Evolutionary conservation across 208 protist species (phyloP).

Genomic region (Crithidia acanthocephali): DNA sequence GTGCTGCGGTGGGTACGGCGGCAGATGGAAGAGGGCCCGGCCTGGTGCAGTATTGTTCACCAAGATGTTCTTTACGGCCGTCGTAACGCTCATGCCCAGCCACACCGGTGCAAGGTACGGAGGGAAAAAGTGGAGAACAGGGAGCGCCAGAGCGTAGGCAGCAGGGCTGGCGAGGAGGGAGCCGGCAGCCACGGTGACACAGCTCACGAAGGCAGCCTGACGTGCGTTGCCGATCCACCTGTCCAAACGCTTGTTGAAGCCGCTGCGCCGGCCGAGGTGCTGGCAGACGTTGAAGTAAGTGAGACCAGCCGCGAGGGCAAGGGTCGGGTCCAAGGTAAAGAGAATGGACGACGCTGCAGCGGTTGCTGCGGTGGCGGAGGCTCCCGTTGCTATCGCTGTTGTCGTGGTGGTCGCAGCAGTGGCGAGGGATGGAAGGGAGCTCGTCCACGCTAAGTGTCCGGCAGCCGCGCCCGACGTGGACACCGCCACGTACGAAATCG

Average conservation of each 20-base stretch:
- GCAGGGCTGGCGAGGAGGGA: conserved; percentile 24
- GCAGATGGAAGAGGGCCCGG: conserved; percentile 51
- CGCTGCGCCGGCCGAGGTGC: conserved; percentile 60
- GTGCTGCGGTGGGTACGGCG: conserved; percentile 64
- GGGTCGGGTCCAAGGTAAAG: conserved; percentile 59
- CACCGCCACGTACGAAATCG: conserved; percentile 19
- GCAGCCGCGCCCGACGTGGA: not conserved
- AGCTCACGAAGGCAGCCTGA: conserved; percentile 21
- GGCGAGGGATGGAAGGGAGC: not conserved
- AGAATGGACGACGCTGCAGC: conserved; percentile 17
- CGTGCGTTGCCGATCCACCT: conserved; percentile 44
- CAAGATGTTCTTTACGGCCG: conserved; percentile 51
- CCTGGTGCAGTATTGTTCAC: conserved; percentile 63
- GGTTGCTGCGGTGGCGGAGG: conserved; percentile 2
- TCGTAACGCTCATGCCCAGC: conserved; percentile 67
- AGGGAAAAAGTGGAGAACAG: conserved; percentile 56
- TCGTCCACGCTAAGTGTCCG: conserved; percentile 10
- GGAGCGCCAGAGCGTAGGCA: conserved; percentile 17
- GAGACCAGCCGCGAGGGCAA: conserved; percentile 56
- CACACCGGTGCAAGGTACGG: conserved; percentile 75
- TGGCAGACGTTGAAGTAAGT: conserved; percentile 55
- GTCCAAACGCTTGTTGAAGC: conserved; percentile 76
- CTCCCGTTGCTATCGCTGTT: no score
- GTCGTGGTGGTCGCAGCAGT: no score
- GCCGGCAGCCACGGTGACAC: conserved; percentile 27